phyloP scores from a whole-genome alignment of 2,329 filamentous ascomycete species.

The Penicillium glabrum region DNA sequence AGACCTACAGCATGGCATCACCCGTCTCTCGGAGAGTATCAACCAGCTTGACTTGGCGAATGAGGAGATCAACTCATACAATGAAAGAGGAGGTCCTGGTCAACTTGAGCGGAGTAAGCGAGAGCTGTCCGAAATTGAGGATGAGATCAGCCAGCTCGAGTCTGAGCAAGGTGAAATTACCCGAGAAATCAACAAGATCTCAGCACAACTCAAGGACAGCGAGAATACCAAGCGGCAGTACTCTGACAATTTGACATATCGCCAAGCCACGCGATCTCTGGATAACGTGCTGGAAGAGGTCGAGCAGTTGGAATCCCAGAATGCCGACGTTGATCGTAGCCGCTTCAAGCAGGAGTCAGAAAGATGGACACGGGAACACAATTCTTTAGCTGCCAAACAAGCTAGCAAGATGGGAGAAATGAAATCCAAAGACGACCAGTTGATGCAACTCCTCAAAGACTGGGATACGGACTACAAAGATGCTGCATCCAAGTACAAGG shows the following conservation, averaged over 20 bases:
- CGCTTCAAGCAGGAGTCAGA: constrained; percentile 70
- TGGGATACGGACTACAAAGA: constrained; percentile 87
- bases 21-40: constrained; percentile 70
- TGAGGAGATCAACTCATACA: constrained; percentile 75
- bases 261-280: constrained; percentile 70
- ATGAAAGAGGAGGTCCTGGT: constrained; percentile 70
- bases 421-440: constrained; percentile 80
- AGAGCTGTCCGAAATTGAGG: constrained; percentile 68
- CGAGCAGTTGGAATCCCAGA: constrained; percentile 69
- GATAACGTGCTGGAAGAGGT: constrained; percentile 70
- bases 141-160: constrained; percentile 65
- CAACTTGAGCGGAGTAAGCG: constrained; percentile 69
- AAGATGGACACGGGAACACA: constrained; percentile 65
- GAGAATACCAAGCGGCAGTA: constrained; percentile 85
- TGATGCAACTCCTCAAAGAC: constrained; percentile 70
- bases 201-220: constrained; percentile 73
- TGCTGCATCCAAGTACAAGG: constrained; percentile 75
- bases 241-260: constrained; percentile 81
- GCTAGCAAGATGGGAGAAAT: constrained; percentile 74
- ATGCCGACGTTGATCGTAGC: constrained; percentile 79
- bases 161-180: constrained; percentile 67
- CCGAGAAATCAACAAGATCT: constrained; percentile 72
- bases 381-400: constrained; percentile 69
- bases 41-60: constrained; percentile 75
- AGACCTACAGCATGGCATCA: constrained; percentile 68